Conservation (phyloP, 495 filamentous ascomycete genomes). For the Aspergillus mulundensis region DNA sequence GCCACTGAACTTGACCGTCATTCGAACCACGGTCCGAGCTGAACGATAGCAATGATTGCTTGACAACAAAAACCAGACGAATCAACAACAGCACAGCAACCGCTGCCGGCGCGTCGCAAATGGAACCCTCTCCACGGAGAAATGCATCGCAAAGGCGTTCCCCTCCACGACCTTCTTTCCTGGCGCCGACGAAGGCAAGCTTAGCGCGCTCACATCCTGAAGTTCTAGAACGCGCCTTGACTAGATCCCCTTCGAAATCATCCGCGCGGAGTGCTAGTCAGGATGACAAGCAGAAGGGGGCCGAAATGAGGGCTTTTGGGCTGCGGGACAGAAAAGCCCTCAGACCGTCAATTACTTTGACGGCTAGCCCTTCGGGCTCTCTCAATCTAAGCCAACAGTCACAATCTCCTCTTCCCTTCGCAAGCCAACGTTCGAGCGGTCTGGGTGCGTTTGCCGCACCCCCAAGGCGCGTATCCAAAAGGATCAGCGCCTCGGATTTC, state of each 20-base stretch:
- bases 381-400: slow-evolving; percentile 21
- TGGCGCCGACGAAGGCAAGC: slow-evolving; percentile 62
- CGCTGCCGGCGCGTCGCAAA: slow-evolving; percentile 27
- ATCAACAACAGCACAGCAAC: slow-evolving; percentile 43
- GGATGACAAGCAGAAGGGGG: slow-evolving; percentile 19
- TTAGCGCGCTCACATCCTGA: slow-evolving; percentile 61
- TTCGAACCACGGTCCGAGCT: neutral
- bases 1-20: neutral
- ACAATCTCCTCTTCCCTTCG: slow-evolving; percentile 25
- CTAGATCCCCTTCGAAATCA: slow-evolving; percentile 30
- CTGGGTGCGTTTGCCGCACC: slow-evolving; percentile 40
- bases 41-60: slow-evolving; percentile 1
- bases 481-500: slow-evolving; percentile 42
- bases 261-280: slow-evolving; percentile 12
- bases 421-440: slow-evolving; percentile 28
- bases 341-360: slow-evolving; percentile 34
- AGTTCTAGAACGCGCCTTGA: slow-evolving; percentile 46
- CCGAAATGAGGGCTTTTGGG: slow-evolving; percentile 26
- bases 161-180: slow-evolving; percentile 51
- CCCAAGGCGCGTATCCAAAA: slow-evolving; percentile 38
- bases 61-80: slow-evolving; percentile 38
- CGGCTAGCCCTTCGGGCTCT: slow-evolving; percentile 31
- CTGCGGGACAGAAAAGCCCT: slow-evolving; percentile 36
- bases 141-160: slow-evolving; percentile 21
- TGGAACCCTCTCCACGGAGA: slow-evolving; percentile 25